Evolutionary conservation across 257 asterid species (phyloP).

Genomic region (Ballota nigra): DNA sequence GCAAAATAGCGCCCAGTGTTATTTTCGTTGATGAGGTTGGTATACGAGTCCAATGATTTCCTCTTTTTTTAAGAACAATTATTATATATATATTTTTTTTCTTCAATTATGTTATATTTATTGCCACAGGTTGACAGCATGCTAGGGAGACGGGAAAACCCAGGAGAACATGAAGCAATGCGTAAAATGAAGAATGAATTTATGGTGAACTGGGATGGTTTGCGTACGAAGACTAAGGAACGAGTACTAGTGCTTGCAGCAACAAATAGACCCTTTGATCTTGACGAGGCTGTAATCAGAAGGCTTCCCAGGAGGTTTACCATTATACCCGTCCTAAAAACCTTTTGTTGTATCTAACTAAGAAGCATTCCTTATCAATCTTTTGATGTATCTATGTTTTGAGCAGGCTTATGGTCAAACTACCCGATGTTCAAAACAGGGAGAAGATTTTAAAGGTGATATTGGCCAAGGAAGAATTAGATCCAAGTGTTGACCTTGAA

Average conservation of each 20-base stretch:
- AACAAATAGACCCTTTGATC: constrained; percentile 57
- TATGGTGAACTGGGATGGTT: constrained; percentile 58
- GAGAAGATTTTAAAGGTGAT: constrained; percentile 46
- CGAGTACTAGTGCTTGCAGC: constrained; percentile 58
- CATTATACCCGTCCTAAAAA: background rate
- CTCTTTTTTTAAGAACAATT: background rate
- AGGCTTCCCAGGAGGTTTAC: constrained; percentile 56
- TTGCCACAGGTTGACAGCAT: constrained; percentile 50
- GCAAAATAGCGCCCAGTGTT: constrained; percentile 55
- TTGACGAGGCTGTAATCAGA: constrained; percentile 59
- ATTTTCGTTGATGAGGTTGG: constrained; percentile 57
- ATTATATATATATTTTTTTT: background rate
- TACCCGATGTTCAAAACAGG: constrained; percentile 46
- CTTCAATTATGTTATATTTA: background rate
- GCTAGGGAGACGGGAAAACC: constrained; percentile 47
- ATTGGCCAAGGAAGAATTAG: constrained; percentile 44
- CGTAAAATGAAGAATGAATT: constrained; percentile 60
- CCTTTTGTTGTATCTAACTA: background rate
- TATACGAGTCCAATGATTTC: background rate
- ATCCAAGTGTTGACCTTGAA: constrained; percentile 35
- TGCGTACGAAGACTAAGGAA: constrained; percentile 51
- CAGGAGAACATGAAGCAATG: constrained; percentile 51
- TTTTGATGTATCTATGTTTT: background rate
- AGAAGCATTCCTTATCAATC: background rate
- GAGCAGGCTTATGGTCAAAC: constrained; percentile 51